A percentile compares a stretch with the other conserved stretches of the same genome.
Evolutionary conservation across 768 basidiomycete species (phyloP).

Genomic region (Hortiboletus flavorubellus): DNA sequence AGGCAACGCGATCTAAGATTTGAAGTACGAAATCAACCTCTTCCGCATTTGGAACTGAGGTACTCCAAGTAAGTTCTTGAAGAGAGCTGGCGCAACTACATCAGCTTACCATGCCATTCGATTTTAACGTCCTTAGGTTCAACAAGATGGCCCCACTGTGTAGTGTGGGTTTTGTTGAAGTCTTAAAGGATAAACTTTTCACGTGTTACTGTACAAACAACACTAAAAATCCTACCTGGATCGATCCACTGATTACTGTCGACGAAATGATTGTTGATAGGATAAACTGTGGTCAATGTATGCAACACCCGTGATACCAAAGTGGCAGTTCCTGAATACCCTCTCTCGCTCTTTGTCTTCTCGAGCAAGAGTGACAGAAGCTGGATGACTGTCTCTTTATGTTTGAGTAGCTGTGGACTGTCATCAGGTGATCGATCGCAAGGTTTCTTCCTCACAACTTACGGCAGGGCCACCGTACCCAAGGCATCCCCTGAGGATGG

Average conservation of each 20-base stretch:
- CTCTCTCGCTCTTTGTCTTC: conserved; percentile 83
- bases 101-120: conserved; percentile 75
- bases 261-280: conserved; percentile 74
- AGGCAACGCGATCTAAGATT: conserved; percentile 64
- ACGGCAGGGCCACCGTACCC: conserved; percentile 69
- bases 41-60: conserved; percentile 42
- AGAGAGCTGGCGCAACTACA: neutral
- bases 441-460: conserved; percentile 22
- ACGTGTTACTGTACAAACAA: conserved; percentile 1
- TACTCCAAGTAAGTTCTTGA: conserved; percentile 9
- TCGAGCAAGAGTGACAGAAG: conserved; percentile 67
- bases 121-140: conserved; percentile 75
- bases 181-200: conserved; percentile 34
- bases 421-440: neutral
- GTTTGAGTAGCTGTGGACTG: conserved; percentile 56
- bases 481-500: conserved; percentile 78
- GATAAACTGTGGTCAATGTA: conserved; percentile 73
- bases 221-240: conserved; percentile 47
- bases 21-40: conserved; percentile 83
- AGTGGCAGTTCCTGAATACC: conserved; percentile 77
- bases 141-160: conserved; percentile 79
- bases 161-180: conserved; percentile 60
- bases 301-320: conserved; percentile 73
- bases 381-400: conserved; percentile 61
- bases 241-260: conserved; percentile 79